Evolutionary conservation across 2,329 filamentous ascomycete species (phyloP), one percentile per base, ranked within the genome.

Genomic region (Chrysoporthe austroafricana): DNA sequence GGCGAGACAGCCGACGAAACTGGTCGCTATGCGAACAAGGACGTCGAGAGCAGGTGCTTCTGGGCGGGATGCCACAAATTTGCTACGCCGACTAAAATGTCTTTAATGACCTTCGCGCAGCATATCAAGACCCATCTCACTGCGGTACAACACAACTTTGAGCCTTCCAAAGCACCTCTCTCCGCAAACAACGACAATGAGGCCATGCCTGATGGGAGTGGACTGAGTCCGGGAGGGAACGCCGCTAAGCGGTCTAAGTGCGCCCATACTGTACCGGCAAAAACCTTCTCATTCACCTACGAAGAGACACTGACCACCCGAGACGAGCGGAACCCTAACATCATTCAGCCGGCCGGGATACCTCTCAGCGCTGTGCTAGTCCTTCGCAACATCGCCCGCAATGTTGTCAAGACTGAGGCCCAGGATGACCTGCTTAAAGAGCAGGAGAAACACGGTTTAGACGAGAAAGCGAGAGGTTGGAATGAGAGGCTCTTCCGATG

Each of bases 341-440:
- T 82, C 9, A 80, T 84, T 2, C 86, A 93, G 74, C 90, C 92
- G 2, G 90, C 90, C 0, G 92, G 92, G 5, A 89, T 95, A 46
- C 91, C 92, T n/a, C 83, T 95, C 7, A 92, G 90, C 65, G 90
- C 91, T 2, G 89, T 91, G 16, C 83, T 95, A 39, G 91, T 96
- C 46, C 83, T 96, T 58, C 87, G 92, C 42, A 96, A 96, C 75
- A 87, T 96, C 69, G 92, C 92, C 14, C 85, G 84, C 71, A 91
- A 90, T 73, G 81, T 88, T 21, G 79, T 84, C 73, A 89, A 89
- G 81, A 89, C 86, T 9, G 84, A 86, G 63, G 82, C 84, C 0
- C 84, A 89, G 73, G 85, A 88, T 71, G 81, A 82, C 73, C 77
- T 87, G 3, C 73, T 84, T 60, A 85, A 86, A 74, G 71, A 77